phyloP scores from a whole-genome alignment of 805 yeast species.

The Kluyveromyces wickerhamii region DNA sequence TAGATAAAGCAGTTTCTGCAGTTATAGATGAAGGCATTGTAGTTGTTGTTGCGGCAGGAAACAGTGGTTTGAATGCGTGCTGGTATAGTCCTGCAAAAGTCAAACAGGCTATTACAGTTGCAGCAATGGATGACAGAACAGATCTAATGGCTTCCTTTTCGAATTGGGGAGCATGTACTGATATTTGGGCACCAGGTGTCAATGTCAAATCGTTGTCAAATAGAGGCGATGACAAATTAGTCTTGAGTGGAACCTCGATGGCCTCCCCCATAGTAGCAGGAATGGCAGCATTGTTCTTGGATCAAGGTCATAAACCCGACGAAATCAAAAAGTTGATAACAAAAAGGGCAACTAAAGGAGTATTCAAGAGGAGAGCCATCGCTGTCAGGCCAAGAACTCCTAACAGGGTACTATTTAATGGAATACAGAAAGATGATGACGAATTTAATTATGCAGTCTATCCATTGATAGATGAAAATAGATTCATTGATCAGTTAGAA shows the following conservation, averaged over 20 bases:
- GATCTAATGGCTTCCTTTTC: slow-evolving; percentile 71
- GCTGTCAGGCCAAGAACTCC: slow-evolving; percentile 49
- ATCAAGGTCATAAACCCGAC: slow-evolving; percentile 39
- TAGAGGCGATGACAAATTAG: slow-evolving; percentile 12
- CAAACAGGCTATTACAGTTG: slow-evolving; percentile 64
- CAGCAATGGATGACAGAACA: slow-evolving; percentile 72
- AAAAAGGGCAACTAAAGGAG: slow-evolving; percentile 39
- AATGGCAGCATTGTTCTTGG: slow-evolving; percentile 45
- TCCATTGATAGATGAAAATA: slow-evolving; percentile 20
- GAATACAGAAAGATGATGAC: slow-evolving; percentile 28
- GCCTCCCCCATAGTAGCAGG: slow-evolving; percentile 74
- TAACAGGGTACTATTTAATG: slow-evolving; percentile 43
- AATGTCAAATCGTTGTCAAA: slow-evolving; percentile 50
- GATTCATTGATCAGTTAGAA: slow-evolving; percentile 16
- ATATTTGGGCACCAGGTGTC: slow-evolving; percentile 78
- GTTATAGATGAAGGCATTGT: slow-evolving; percentile 67
- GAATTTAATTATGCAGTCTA: slow-evolving; percentile 20
- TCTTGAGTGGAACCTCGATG: slow-evolving; percentile 70
- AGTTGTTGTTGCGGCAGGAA: slow-evolving; percentile 82
- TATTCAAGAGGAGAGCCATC: slow-evolving; percentile 40
- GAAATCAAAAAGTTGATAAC: slow-evolving; percentile 37
- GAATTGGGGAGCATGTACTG: slow-evolving; percentile 93
- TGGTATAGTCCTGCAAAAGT: slow-evolving; percentile 82
- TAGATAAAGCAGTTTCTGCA: slow-evolving; percentile 70
- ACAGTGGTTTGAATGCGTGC: slow-evolving; percentile 71